These are phyloP conservation scores for Bidens hawaiensis DNA, from an alignment of 140 eudicot genomes.

Conservation along the genomic window DNA sequence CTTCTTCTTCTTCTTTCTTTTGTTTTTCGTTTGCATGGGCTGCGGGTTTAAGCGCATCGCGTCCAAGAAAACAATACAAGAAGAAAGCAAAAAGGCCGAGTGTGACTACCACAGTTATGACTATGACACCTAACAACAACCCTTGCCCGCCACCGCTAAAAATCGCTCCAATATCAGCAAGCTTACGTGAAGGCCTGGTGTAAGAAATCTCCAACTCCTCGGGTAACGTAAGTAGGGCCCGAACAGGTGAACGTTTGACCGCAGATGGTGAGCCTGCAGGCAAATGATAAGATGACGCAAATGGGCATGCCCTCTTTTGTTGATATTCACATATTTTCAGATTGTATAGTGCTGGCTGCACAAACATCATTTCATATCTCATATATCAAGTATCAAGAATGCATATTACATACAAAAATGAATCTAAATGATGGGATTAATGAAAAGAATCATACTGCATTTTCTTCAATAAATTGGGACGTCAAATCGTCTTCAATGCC, in stretches of 20 bases:
- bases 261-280: slow-evolving; percentile 2
- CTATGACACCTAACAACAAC: slow-evolving; percentile 22
- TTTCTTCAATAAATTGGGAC: slow-evolving; percentile 7
- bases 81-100: slow-evolving; percentile 31
- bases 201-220: slow-evolving; percentile 20
- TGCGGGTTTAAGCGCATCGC: slow-evolving; percentile 19
- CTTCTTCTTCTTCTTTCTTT: slow-evolving; percentile 40
- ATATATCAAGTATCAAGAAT: no score
- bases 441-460: slow-evolving; percentile 21
- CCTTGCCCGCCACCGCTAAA: neutral
- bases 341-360: slow-evolving; percentile 37
- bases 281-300: slow-evolving; percentile 8
- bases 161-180: slow-evolving; percentile 16
- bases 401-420: neutral
- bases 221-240: slow-evolving; percentile 31
- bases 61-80: slow-evolving; percentile 38
- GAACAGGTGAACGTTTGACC: slow-evolving; percentile 20
- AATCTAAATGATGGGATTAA: slow-evolving; percentile 11
- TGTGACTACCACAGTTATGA: slow-evolving; percentile 34
- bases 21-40: neutral
- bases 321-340: slow-evolving; percentile 20
- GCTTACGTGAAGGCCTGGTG: slow-evolving; percentile 29
- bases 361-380: slow-evolving; percentile 11
- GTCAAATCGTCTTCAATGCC: slow-evolving; percentile 19
- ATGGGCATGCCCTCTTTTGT: slow-evolving; percentile 23